Evolutionary conservation across 306 rosid genomes (phyloP).

Genomic region (Alnus rubra): DNA sequence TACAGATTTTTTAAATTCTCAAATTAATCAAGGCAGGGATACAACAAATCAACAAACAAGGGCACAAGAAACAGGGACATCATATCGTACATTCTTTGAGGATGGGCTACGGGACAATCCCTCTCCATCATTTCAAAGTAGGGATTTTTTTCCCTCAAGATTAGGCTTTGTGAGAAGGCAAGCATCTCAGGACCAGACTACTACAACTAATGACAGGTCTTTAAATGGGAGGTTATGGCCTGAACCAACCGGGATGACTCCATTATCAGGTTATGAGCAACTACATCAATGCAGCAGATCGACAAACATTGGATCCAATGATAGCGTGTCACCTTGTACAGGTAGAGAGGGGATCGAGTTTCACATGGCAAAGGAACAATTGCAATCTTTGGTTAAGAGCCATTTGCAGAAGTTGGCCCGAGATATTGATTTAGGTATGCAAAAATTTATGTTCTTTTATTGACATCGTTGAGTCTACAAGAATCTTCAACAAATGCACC

Average conservation of each 20-base stretch:
- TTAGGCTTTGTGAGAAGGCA: slow-evolving; percentile 49
- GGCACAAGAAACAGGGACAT: slow-evolving; percentile 49
- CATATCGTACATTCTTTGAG: slow-evolving; percentile 61
- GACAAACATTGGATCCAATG: slow-evolving; percentile 39
- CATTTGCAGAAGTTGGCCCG: slow-evolving; percentile 63
- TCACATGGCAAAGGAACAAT: slow-evolving; percentile 58
- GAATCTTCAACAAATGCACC: background rate
- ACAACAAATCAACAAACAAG: slow-evolving; percentile 38
- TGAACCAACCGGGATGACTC: slow-evolving; percentile 43
- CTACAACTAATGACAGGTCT: slow-evolving; percentile 34
- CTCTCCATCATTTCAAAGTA: slow-evolving; percentile 46
- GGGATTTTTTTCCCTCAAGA: slow-evolving; percentile 41
- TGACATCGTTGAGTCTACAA: background rate
- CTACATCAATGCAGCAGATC: slow-evolving; percentile 48
- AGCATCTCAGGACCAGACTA: slow-evolving; percentile 42
- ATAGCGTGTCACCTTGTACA: slow-evolving; percentile 25
- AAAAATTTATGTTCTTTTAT: slow-evolving; percentile 16
- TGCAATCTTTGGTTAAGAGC: slow-evolving; percentile 56
- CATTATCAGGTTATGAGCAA: slow-evolving; percentile 45
- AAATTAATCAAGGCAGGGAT: slow-evolving; percentile 55
- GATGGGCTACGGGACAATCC: slow-evolving; percentile 57
- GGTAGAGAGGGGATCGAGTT: slow-evolving; percentile 47
- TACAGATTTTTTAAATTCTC: slow-evolving; percentile 43
- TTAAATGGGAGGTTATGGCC: slow-evolving; percentile 48
- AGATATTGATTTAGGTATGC: slow-evolving; percentile 56